Conservation (phyloP, 2,329 filamentous ascomycete species). For the Colletotrichum costaricense region DNA sequence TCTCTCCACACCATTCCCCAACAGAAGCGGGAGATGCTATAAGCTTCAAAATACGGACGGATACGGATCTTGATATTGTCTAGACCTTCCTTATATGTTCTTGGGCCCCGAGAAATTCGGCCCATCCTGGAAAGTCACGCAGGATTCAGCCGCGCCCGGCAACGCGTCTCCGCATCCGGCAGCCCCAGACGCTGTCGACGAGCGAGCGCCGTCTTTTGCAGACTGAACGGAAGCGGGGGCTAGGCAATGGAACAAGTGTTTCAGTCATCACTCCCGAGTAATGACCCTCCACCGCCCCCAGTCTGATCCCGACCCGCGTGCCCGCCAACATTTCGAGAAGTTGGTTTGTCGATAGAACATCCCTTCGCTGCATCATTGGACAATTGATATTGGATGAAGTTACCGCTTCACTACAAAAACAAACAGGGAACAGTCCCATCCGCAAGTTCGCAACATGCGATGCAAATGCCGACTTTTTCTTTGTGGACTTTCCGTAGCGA, state of each 20-base stretch:
- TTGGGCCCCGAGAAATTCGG: constrained; percentile 15
- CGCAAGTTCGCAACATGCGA: background rate
- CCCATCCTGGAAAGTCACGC: constrained; percentile 14
- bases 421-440: background rate
- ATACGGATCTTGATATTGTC: constrained; percentile 3
- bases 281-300: constrained; percentile 3
- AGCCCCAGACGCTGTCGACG: constrained; percentile 10
- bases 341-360: background rate
- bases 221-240: background rate
- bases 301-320: background rate
- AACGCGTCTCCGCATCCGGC: constrained; percentile 28
- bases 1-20: background rate
- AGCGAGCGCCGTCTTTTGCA: constrained; percentile 17
- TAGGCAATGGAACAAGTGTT: constrained; percentile 25
- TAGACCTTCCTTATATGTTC: constrained; percentile 22
- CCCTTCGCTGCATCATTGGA: background rate
- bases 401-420: background rate
- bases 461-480: background rate
- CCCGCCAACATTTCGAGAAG: background rate
- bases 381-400: background rate
- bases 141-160: constrained; percentile 28
- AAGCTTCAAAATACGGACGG: background rate
- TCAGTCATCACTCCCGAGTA: constrained; percentile 31
- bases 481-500: background rate
- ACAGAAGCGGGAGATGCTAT: background rate